phyloP scores from a whole-genome alignment of 805 yeast genomes.

The Sugiyamaella mastotermitis region DNA sequence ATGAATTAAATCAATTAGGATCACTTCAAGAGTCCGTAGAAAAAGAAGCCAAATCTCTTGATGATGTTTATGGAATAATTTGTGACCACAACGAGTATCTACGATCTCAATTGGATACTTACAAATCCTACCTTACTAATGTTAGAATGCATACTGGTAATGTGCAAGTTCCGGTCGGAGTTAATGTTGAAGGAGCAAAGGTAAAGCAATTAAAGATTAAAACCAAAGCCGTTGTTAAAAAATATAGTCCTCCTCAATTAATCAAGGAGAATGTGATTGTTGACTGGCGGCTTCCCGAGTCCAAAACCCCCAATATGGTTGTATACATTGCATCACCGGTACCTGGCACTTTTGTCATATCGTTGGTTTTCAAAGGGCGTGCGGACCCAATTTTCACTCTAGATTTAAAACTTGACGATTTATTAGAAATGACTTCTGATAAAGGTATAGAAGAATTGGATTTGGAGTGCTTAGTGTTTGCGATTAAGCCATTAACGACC shows the following conservation, averaged over 20 bases:
- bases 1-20: conserved; percentile 31
- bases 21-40: conserved; percentile 27
- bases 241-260: conserved; percentile 23
- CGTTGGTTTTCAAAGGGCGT: conserved; percentile 28
- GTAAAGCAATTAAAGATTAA: conserved; percentile 9
- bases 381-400: conserved; percentile 26
- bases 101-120: conserved; percentile 31
- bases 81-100: conserved; percentile 33
- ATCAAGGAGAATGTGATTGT: conserved; percentile 25
- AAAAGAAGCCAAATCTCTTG: conserved; percentile 27
- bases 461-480: conserved; percentile 26
- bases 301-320: conserved; percentile 19
- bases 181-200: conserved; percentile 14
- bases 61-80: conserved; percentile 28
- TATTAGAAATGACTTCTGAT: conserved; percentile 26
- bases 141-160: conserved; percentile 29
- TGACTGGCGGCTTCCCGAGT: conserved; percentile 24
- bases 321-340: conserved; percentile 26
- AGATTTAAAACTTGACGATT: conserved; percentile 30
- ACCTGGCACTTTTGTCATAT: conserved; percentile 29
- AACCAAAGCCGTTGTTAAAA: conserved; percentile 18
- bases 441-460: conserved; percentile 23
- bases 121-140: conserved; percentile 31
- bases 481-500: conserved; percentile 21
- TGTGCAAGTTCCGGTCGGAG: conserved; percentile 16